Conservation (phyloP, 495 filamentous ascomycete species). For the Staphylotrichum tortipilum region DNA sequence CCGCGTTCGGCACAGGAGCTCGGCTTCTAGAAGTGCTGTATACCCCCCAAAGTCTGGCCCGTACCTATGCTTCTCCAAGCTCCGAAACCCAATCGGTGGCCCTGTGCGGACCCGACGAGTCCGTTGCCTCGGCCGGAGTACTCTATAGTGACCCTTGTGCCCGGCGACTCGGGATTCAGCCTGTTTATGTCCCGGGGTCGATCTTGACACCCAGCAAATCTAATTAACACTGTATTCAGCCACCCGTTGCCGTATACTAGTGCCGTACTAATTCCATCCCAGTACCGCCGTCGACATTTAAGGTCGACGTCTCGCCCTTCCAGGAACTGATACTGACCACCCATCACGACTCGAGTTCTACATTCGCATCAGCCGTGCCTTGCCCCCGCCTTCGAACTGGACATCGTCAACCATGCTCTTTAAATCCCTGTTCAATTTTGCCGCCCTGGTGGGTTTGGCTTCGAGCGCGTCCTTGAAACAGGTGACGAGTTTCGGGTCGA, state of each 20-base stretch:
- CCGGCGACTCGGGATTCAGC: neutral
- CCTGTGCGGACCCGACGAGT: too few species aligned
- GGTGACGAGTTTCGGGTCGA: conserved; percentile 29
- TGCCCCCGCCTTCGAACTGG: neutral
- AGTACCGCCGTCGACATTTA: neutral
- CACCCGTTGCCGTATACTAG: neutral
- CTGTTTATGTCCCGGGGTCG: neutral
- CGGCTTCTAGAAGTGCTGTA: neutral
- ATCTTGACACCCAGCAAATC: neutral
- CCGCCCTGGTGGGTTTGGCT: neutral
- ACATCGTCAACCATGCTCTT: neutral
- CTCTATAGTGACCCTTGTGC: neutral
- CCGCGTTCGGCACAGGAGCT: neutral
- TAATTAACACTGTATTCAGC: neutral
- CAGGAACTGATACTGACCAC: neutral
- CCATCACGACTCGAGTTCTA: neutral
- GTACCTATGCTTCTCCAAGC: too few species aligned
- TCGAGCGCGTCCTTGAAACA: conserved; percentile 27
- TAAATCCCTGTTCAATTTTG: neutral
- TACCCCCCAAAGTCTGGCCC: neutral
- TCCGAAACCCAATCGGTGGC: too few species aligned
- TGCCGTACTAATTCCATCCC: neutral
- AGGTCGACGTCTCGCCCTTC: neutral
- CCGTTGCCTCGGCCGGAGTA: neutral
- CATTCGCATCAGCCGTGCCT: neutral